Base-by-base conservation (phyloP, 805 yeast genomes). In the Priceomyces medius region DNA sequence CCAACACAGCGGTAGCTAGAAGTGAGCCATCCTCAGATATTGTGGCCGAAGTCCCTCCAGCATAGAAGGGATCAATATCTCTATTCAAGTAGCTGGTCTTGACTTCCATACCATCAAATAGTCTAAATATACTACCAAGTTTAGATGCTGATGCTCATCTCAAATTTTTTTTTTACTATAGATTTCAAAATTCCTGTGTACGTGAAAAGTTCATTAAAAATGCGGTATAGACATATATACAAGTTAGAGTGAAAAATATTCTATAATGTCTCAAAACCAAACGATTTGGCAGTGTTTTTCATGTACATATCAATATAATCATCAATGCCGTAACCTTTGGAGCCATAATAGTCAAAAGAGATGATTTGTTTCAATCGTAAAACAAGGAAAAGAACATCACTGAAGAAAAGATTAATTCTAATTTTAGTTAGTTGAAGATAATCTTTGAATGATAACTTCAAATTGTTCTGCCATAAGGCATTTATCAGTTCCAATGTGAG, bases 1-100 rank as follows among this genome's bases (percentile, higher is more conserved):
- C 96, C 23, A 83, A 71, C 14, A 84, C 75, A 1, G 96, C 85
- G 1, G 97, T 84, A 7, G 95, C 96, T 42, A 90, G 59, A 1
- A 84, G 53, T 3, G 68, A 53, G 6, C 84, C 88, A 50, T 81
- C 83, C 10, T 62, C 64, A 2, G 89, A 78, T 8, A 88, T 58
- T 0, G 88, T 70, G 2, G 88, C 93, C 20, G 83, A 71, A 2
- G 93, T 79, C 4, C 93, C 88, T 20, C 97, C 96, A 12, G 87
- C 79, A 59, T 88, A 93, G 52, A 90, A 82, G 12, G 99, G 98
- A 39, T 79, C 81, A 31, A 91, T 72, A 41, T 79, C 76, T 8
- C 52, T 54, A 46, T 72, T 66, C 41, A 60, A 64, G 49, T 70
- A 77, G 16, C 76, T 64, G 3, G 74, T 67, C 43, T 63, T 69